Base-by-base conservation (phyloP, 1,284 basidiomycete species). In the Naganishia liquefaciens region DNA sequence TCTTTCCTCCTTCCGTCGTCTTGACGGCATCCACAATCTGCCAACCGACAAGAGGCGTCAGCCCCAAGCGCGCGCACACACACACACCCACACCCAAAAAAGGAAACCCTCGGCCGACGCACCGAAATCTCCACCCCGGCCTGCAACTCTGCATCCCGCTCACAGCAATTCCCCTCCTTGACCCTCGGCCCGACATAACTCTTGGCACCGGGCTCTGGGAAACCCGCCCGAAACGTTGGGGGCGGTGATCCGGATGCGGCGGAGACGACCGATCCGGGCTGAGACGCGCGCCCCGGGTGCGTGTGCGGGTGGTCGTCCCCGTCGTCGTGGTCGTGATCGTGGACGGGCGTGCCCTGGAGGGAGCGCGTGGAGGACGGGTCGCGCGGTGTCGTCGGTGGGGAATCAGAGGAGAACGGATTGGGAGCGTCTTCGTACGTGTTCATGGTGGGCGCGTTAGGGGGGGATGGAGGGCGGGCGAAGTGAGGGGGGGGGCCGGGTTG, bases 21-120 rank as follows among this genome's bases (percentile, higher is more conserved):
- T 99, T 99, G 80, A 91, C 87, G 3, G 95, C 95, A 76, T 99
- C 95, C 51, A 88, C 84, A 72, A 98, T 95, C 91, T 92, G 74
- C 28, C 27, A 27, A 9, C 23, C n/a, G 21, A n/a, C 33, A 37
- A 37, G 33, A 9, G 7, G 6, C 33, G 33, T 33, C 33, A 33
- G 33, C 5, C 5, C 33, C 33, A 33, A 33, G 5, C n/a, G n/a
- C n/a, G n/a, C n/a, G n/a, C n/a, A n/a, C n/a, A n/a, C n/a, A n/a
- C n/a, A n/a, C n/a, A n/a, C n/a, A n/a, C n/a, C n/a, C n/a, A n/a
- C 7, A 10, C 44, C 23, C 9, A 3, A n/a, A 46, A 19, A n/a
- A 46, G 27, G 4, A 5, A 6, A 60, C 10, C 37, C 43, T 54
- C 27, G 28, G 23, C 15, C 9, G 1, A 65, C 47, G 46, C 42